A percentile compares a stretch with the other conserved stretches of the same genome.
Conservation (phyloP, 2,329 filamentous ascomycete species). For the Fusarium drepaniforme region DNA sequence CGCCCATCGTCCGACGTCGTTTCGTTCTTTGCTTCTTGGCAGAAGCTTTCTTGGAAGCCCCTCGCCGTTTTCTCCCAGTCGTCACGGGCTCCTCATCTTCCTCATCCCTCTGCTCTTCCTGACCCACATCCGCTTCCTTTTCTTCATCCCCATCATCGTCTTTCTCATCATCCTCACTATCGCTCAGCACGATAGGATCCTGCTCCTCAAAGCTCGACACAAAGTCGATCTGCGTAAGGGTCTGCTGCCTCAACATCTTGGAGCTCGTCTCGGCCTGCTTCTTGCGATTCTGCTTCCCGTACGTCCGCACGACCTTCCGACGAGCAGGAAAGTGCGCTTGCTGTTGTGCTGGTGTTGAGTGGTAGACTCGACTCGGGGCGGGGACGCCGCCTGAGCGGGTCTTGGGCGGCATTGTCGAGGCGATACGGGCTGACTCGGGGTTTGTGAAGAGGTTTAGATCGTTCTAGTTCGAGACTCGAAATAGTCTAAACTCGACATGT, state of each 20-base stretch:
- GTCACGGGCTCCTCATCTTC: conserved; percentile 37
- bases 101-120: conserved; percentile 22
- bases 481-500: conserved; percentile 16
- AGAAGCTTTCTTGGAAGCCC: conserved; percentile 20
- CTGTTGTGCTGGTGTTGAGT: conserved; percentile 52
- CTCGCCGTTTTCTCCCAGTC: conserved; percentile 41
- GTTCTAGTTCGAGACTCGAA: background rate
- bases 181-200: conserved; percentile 42
- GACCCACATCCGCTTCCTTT: conserved; percentile 21
- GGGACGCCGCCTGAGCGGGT: conserved; percentile 54
- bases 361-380: conserved; percentile 53
- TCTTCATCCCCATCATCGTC: conserved; percentile 32
- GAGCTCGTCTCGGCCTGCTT: conserved; percentile 31
- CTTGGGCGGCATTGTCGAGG: conserved; percentile 50
- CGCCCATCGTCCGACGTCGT: conserved; percentile 45
- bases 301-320: conserved; percentile 51
- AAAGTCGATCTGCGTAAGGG: conserved; percentile 57
- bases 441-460: background rate
- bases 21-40: conserved; percentile 34
- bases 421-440: background rate
- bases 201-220: conserved; percentile 51
- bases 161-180: conserved; percentile 45
- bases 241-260: conserved; percentile 53
- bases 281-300: conserved; percentile 45
- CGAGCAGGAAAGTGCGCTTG: conserved; percentile 55